Evolutionary conservation across 2,329 filamentous ascomycete genomes (phyloP).

Genomic region (Furcasterigmium sp.): DNA sequence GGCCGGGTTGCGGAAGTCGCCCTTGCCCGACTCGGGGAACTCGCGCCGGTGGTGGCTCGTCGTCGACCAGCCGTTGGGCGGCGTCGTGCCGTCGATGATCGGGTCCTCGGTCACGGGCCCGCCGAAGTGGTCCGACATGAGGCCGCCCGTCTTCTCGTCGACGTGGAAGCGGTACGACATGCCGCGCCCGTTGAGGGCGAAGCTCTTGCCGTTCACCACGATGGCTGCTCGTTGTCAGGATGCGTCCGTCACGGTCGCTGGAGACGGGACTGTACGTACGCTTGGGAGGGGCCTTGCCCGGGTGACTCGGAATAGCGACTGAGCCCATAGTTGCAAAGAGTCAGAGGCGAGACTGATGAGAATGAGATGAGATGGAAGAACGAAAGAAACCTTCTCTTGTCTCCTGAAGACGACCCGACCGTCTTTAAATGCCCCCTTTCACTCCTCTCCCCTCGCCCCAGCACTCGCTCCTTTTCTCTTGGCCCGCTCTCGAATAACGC

Average conservation of each 20-base stretch:
- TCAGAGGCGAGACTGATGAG: too few species aligned
- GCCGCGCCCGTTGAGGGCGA: conserved; percentile 49
- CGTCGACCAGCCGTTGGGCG: conserved; percentile 46
- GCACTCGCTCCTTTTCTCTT: too few species aligned
- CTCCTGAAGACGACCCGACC: too few species aligned
- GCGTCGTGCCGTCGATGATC: conserved; percentile 19
- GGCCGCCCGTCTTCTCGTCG: conserved; percentile 47
- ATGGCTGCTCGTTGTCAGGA: too few species aligned
- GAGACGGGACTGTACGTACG: not conserved
- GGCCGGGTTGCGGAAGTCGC: conserved; percentile 58
- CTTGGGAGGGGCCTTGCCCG: not conserved
- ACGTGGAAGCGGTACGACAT: conserved; percentile 62
- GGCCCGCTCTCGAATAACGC: too few species aligned
- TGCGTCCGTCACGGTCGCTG: too few species aligned
- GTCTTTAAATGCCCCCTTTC: too few species aligned
- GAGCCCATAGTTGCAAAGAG: too few species aligned
- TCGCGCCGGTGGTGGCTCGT: conserved; percentile 50
- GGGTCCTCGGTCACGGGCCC: conserved; percentile 47
- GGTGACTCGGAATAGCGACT: too few species aligned
- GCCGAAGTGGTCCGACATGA: conserved; percentile 58
- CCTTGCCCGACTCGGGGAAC: conserved; percentile 59
- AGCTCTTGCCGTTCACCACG: conserved; percentile 47
- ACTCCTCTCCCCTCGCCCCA: too few species aligned
- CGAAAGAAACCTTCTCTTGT: too few species aligned
- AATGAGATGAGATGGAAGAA: too few species aligned